A percentile compares a stretch with the other conserved stretches of the same genome.
Conservation (phyloP, 495 filamentous ascomycete genomes). For the Xylaria grammica region DNA sequence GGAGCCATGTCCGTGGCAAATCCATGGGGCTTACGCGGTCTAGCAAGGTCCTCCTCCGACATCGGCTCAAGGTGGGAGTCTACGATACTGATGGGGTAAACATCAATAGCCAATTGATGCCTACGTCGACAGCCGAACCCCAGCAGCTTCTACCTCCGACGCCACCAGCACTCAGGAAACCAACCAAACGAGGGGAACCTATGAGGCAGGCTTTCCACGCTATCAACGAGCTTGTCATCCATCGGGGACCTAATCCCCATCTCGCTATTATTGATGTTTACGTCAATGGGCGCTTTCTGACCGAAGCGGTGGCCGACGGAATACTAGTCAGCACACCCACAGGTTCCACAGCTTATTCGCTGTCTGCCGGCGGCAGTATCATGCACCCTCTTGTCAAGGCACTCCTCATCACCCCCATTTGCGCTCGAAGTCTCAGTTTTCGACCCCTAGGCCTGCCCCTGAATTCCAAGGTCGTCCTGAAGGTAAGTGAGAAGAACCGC, state of each 20-base stretch:
- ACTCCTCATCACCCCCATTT: slow-evolving; percentile 90
- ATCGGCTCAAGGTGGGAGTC: slow-evolving; percentile 82
- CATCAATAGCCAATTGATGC: slow-evolving; percentile 53
- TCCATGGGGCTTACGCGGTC: slow-evolving; percentile 76
- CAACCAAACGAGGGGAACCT: slow-evolving; percentile 27
- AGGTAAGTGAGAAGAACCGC: slow-evolving; percentile 80
- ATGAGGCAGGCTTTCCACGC: slow-evolving; percentile 69
- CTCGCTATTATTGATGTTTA: slow-evolving; percentile 88
- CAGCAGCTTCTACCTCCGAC: slow-evolving; percentile 40
- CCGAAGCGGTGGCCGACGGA: slow-evolving; percentile 91
- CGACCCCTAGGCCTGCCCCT: slow-evolving; percentile 87
- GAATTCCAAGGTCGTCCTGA: slow-evolving; percentile 81
- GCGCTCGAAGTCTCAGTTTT: slow-evolving; percentile 89
- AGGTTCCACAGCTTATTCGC: slow-evolving; percentile 90
- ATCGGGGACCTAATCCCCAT: slow-evolving; percentile 87
- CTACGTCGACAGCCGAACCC: slow-evolving; percentile 49
- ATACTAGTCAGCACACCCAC: slow-evolving; percentile 94
- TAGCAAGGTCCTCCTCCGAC: slow-evolving; percentile 81
- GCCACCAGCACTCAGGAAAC: not conserved
- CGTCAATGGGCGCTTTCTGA: slow-evolving; percentile 83
- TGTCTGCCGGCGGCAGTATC: slow-evolving; percentile 92
- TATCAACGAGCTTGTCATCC: slow-evolving; percentile 93
- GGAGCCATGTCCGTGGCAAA: slow-evolving; percentile 78
- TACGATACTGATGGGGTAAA: slow-evolving; percentile 67
- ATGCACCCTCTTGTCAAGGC: slow-evolving; percentile 90